Conservation (phyloP, 805 yeast species). For the Schwanniomyces pseudopolymorphus region DNA sequence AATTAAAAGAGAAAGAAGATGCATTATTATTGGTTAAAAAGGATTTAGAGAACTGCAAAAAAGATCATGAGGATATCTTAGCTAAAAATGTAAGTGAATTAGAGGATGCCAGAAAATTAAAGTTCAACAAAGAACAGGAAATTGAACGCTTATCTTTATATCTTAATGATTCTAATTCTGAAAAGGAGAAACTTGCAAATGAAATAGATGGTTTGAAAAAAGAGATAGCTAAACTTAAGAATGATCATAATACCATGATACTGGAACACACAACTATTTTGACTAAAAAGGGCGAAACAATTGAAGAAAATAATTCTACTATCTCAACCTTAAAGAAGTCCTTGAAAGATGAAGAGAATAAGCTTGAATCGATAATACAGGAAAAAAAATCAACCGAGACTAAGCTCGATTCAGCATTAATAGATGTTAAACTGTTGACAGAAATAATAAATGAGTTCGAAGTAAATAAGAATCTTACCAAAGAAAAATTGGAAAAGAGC, state of each 20-base stretch:
- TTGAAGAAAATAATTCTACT: background rate
- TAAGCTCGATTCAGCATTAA: constrained; percentile 1
- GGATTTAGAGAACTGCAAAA: background rate
- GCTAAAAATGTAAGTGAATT: background rate
- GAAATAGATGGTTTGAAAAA: background rate
- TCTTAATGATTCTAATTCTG: background rate
- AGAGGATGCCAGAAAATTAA: background rate
- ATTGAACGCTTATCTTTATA: background rate
- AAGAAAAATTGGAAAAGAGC: background rate
- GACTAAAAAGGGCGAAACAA: background rate
- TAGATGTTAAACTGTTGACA: background rate
- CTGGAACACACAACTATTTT: background rate
- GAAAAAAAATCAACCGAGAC: background rate
- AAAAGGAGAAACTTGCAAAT: background rate
- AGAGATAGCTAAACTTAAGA: constrained; percentile 6
- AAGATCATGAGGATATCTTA: background rate
- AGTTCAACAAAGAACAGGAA: background rate
- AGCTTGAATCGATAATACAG: constrained; percentile 3
- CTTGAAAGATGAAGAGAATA: background rate
- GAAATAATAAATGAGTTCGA: constrained; percentile 4
- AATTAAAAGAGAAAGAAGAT: background rate
- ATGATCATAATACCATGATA: background rate
- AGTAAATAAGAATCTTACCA: background rate
- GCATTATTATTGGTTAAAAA: background rate
- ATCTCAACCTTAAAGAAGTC: background rate